Percentiles rank a stretch among this genome's conserved stretches.
Conservation (phyloP, 2,329 filamentous ascomycete genomes). For the Colletotrichum phormii region DNA sequence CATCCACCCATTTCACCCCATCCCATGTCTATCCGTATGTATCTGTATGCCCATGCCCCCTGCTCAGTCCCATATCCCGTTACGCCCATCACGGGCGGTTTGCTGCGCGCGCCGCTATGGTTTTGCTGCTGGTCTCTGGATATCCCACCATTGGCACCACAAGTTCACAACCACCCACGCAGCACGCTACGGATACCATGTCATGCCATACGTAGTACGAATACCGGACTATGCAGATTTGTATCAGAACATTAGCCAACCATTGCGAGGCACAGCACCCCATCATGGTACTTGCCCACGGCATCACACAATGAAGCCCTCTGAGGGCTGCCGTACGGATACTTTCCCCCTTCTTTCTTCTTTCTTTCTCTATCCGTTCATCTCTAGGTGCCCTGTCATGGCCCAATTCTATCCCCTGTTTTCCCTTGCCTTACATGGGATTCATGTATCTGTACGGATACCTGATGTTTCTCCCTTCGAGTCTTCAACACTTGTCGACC, state of each 20-base stretch:
- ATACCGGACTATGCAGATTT: neutral
- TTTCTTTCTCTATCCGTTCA: neutral
- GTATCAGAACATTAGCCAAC: neutral
- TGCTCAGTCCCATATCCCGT: neutral
- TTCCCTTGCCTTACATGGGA: slow-evolving; percentile 17
- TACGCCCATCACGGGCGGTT: neutral
- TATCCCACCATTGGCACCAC: slow-evolving; percentile 1
- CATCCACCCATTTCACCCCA: neutral
- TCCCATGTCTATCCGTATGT: neutral
- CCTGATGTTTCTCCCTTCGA: neutral
- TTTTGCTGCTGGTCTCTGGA: neutral
- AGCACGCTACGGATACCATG: slow-evolving; percentile 1
- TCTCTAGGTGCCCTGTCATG: neutral
- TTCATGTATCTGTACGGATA: slow-evolving; percentile 16
- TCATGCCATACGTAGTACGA: neutral
- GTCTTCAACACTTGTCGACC: neutral
- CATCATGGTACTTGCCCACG: neutral
- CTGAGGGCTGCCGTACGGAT: neutral
- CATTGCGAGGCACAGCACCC: neutral
- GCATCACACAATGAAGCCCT: neutral
- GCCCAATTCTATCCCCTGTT: neutral
- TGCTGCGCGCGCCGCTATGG: neutral
- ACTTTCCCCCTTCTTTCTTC: neutral
- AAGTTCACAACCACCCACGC: neutral
- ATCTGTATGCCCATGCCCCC: neutral